Evolutionary conservation across 192 early-diverging fungal species (phyloP).

Genomic region (Chytriomyces sp.): DNA sequence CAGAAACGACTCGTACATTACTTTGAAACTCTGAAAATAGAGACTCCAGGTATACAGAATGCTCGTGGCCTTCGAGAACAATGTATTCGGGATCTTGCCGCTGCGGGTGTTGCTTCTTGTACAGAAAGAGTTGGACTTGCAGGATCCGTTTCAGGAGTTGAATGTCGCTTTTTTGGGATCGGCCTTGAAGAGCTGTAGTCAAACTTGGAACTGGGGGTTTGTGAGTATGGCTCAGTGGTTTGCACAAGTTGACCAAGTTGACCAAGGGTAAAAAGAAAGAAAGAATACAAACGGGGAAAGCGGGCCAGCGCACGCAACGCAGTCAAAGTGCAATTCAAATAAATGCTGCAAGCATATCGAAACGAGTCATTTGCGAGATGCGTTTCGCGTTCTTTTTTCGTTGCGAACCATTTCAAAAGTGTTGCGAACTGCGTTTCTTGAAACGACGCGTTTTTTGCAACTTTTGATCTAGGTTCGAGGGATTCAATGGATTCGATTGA

Average conservation of each 20-base stretch:
- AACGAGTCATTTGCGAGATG: not conserved
- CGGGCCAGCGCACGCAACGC: constrained; percentile 2
- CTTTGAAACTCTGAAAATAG: not conserved
- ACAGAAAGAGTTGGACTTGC: not conserved
- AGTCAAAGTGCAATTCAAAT: constrained; percentile 24
- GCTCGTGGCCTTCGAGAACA: constrained; percentile 29
- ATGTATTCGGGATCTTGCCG: not conserved
- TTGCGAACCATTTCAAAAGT: constrained; percentile 5
- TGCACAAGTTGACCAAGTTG: not conserved
- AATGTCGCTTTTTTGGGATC: not conserved
- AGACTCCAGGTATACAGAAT: not conserved
- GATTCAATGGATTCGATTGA: not conserved
- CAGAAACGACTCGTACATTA: not conserved
- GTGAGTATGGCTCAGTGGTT: not conserved
- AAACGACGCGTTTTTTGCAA: not conserved
- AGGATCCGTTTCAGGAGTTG: constrained; percentile 11
- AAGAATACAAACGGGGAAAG: constrained; percentile 17
- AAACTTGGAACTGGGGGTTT: constrained; percentile 19
- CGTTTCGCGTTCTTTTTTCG: not conserved
- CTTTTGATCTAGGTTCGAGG: not conserved
- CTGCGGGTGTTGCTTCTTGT: not conserved
- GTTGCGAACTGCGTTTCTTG: constrained; percentile 19
- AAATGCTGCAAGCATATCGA: constrained; percentile 7
- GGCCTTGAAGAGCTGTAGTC: not conserved
- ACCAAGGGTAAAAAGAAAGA: not conserved